Evolutionary conservation across 1,284 basidiomycete species (phyloP), one percentile per base, ranked within the genome.

Genomic region (Jaminaea rosea): DNA sequence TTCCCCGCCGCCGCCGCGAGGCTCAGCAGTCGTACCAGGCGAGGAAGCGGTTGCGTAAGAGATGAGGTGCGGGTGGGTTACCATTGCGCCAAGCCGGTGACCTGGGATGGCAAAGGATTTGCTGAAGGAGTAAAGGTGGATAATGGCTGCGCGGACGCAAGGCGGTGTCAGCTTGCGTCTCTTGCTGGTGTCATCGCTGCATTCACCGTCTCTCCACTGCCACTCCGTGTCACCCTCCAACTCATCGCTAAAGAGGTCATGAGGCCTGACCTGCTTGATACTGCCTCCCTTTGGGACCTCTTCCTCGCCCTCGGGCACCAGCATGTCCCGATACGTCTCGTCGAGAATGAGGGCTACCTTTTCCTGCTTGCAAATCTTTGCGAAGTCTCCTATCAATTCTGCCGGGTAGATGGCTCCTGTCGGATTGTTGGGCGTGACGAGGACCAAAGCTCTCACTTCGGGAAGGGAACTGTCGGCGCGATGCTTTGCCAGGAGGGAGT

Each of bases 61-160:
- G 44, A 47, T 26, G 29, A 86, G 75, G 0, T 73, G 61, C 0
- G 83, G 80, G 0, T 83, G 80, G 0, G 84, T 83, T n/a, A 84
- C 80, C 55, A 91, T 80, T 4, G 81, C 80, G 1, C 89, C 88
- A 0, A 92, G 79, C 13, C 88, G 81, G 73, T 89, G 86, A 0
- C 88, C 88, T 0, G 89, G 89, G 39, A 93, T 82, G 50, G 83
- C 82, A 74, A 88, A 90, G 17, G 84, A 83, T 75, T 90, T 89
- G 54, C 82, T 83, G 42, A 65, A 62, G 48, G 58, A 61, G 46
- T 63, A 61, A 17, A 62, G 46, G 31, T 60, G 61, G 13, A 67
- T 65, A 26, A 67, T 13, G 5, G 60, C 52, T 53, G 47, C 13
- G 41, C 7, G n/a, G n/a, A 26, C 17, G n/a, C 4, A 83, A 50